Percentiles rank a stretch among this genome's conserved stretches.
Conservation (phyloP, 2,329 filamentous ascomycete species). For the Fusarium algeriense region DNA sequence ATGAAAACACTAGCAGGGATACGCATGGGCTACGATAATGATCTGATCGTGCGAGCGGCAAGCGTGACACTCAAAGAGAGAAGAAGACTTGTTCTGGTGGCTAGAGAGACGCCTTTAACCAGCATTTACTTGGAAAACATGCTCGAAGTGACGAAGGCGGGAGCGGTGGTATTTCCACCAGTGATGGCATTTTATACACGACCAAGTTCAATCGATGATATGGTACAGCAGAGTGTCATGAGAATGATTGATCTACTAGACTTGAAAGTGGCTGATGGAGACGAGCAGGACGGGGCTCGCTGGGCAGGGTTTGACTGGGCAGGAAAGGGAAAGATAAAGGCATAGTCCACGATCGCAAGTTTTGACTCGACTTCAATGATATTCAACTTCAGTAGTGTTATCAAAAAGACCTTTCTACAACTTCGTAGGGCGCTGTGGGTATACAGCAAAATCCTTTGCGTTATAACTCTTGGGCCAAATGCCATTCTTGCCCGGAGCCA, state of each 20-base stretch:
- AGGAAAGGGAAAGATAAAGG: accelerated
- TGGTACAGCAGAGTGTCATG: background rate
- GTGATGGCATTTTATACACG: background rate
- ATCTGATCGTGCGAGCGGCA: background rate
- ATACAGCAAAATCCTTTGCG: background rate
- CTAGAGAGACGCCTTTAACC: background rate
- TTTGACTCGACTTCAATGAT: background rate
- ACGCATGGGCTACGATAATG: background rate
- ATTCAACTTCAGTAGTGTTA: too few species aligned
- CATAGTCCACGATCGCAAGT: background rate
- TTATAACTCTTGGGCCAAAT: slow-evolving; percentile 30
- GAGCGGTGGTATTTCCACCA: background rate
- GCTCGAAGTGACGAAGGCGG: background rate
- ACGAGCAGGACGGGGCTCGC: background rate
- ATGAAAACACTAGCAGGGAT: background rate
- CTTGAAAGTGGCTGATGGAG: background rate
- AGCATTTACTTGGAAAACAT: background rate
- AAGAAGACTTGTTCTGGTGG: background rate
- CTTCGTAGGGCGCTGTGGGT: background rate
- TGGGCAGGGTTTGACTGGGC: background rate
- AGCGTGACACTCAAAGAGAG: background rate
- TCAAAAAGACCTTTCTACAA: background rate
- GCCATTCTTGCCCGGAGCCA: slow-evolving; percentile 33
- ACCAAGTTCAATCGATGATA: background rate
- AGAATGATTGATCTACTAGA: background rate